Percentiles rank a stretch among this genome's conserved stretches.
These are phyloP conservation scores for Hansfordia pulvinata DNA, from an alignment of 2,329 filamentous ascomycete genomes.

Conservation along the genomic window DNA sequence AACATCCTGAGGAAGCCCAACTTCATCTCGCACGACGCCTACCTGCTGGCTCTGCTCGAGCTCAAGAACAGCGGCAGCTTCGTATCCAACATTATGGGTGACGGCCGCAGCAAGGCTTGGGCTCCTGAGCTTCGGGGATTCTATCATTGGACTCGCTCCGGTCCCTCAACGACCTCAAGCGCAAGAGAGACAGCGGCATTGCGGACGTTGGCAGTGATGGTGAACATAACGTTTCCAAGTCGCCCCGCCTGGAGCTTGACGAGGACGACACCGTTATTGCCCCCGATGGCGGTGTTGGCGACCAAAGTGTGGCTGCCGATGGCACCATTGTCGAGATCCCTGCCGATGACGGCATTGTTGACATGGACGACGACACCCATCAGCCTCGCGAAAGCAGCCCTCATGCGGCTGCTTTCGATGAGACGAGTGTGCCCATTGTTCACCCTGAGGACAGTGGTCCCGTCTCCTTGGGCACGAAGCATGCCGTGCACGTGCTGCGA, in stretches of 20 bases:
- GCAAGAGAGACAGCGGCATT: slow-evolving; percentile 82
- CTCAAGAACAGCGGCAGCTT: slow-evolving; percentile 88
- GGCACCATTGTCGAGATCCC: slow-evolving; percentile 53
- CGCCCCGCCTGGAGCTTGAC: slow-evolving; percentile 54
- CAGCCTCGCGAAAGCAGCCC: slow-evolving; percentile 28
- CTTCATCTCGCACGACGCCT: slow-evolving; percentile 77
- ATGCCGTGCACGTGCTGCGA: slow-evolving; percentile 86
- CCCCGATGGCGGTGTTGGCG: slow-evolving; percentile 35
- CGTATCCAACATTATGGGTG: slow-evolving; percentile 73
- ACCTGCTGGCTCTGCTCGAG: slow-evolving; percentile 75
- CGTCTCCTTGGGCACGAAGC: slow-evolving; percentile 82
- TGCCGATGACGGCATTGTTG: slow-evolving; percentile 33
- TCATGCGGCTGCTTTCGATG: slow-evolving; percentile 60
- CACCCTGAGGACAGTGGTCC: slow-evolving; percentile 76
- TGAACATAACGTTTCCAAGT: slow-evolving; percentile 49
- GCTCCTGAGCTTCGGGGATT: slow-evolving; percentile 85
- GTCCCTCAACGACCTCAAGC: slow-evolving; percentile 69
- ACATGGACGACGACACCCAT: slow-evolving; percentile 31
- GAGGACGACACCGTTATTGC: slow-evolving; percentile 42
- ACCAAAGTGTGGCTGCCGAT: slow-evolving; percentile 40
- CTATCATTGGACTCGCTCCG: slow-evolving; percentile 76
- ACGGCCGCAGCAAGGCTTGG: slow-evolving; percentile 67
- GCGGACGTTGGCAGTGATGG: slow-evolving; percentile 63
- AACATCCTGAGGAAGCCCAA: slow-evolving; percentile 73
- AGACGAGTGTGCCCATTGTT: slow-evolving; percentile 60